Base-by-base conservation (phyloP, 768 basidiomycete species). In the Baorangia bicolor region DNA sequence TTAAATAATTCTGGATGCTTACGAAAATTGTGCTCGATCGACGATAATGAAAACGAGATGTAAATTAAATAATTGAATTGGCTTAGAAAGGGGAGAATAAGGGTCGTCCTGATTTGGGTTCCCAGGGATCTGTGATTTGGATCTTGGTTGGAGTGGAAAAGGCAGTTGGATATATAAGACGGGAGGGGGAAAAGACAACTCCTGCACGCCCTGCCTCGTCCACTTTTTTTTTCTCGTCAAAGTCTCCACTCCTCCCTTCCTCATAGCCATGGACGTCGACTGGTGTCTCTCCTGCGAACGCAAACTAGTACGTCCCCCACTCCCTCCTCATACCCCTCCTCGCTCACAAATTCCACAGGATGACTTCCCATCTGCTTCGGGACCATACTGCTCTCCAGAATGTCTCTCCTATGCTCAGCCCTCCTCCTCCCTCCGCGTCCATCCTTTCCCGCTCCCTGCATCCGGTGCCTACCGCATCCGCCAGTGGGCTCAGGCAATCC, bases 251-350 rank as follows among this genome's bases (percentile, higher is more conserved):
- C 28, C 49, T 23, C 33, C 18, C 25, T 20, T 38, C 23, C 21
- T 20, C 46, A 12, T 3, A 1, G 69, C 72, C 63, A 83, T 86
- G 79, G 86, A 87, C 71, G 78, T 80, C 60, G 81, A 87, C 75
- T 87, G 85, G 84, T 90, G 88, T 68, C 75, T 89, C 61, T 75
- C 77, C 52, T 90, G 88, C 76, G 77, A 78, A 60, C 77, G 79
- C 59, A 80, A 78, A 61, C 70, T 85, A 59, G 87, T 82, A 68
- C 35, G 83, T 81, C 0, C 23, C 25, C 13, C 44, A 46, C 51
- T 43, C 37, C 33, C 31, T 37, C n/a, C 57, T 6, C 41, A 18
- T 35, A 33, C 37, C 57, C 23, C 31, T 50, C 41, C 33, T 30
- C 25, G 5, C 53, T 53, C 20, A 53, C 41, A 0, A 1, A 2